Evolutionary conservation across 2,329 filamentous ascomycete species (phyloP).

Genomic region (Aspergillus sergii): DNA sequence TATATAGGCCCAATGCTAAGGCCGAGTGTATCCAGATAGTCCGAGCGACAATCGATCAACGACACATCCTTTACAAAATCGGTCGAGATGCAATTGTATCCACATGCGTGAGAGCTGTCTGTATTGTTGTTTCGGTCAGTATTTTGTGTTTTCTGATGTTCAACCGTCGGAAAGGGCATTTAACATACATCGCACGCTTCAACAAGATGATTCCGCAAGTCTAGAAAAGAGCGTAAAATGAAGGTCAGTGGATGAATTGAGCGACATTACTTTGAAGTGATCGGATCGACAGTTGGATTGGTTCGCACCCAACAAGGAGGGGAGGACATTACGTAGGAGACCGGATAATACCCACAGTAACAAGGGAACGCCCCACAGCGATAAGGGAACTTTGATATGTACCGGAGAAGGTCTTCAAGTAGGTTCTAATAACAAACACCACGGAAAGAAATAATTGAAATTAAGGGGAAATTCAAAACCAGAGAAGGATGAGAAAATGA

Average conservation of each 20-base stretch:
- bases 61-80: constrained; percentile 21
- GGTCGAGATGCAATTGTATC: constrained; percentile 6
- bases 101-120: constrained; percentile 8
- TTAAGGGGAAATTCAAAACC: neutral
- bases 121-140: neutral
- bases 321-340: constrained; percentile 10
- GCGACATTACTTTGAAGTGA: neutral
- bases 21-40: constrained; percentile 5
- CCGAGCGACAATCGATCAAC: constrained; percentile 15
- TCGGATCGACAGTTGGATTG: neutral
- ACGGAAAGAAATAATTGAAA: constrained; percentile 15
- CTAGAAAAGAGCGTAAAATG: neutral
- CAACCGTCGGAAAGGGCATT: neutral
- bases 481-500: constrained; percentile 8
- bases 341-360: constrained; percentile 12
- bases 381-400: constrained; percentile 10
- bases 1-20: neutral
- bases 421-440: neutral
- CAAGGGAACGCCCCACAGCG: constrained; percentile 13
- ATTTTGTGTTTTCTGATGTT: neutral
- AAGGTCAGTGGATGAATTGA: neutral
- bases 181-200: neutral
- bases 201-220: neutral
- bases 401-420: neutral
- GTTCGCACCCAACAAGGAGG: constrained; percentile 1